Conservation (phyloP, 805 yeast genomes). For the Saccharomycopsis synnaedendra region DNA sequence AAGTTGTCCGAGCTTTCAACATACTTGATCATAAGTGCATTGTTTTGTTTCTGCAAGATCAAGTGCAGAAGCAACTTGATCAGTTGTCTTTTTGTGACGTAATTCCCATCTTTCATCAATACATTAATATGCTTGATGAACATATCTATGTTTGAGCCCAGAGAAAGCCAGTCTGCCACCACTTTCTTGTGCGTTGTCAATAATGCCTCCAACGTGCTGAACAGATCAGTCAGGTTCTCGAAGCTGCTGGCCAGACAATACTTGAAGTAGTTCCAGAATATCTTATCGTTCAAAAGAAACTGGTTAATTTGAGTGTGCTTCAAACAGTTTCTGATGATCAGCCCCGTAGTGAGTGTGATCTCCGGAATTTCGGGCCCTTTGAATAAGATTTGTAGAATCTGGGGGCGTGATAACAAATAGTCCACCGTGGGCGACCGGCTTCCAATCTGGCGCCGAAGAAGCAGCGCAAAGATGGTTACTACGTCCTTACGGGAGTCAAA, state of each 20-base stretch:
- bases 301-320: constrained; percentile 62
- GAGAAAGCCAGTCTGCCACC: constrained; percentile 58
- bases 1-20: constrained; percentile 74
- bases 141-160: constrained; percentile 34
- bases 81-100: constrained; percentile 88
- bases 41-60: constrained; percentile 61
- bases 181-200: constrained; percentile 58
- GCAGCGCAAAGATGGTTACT: constrained; percentile 54
- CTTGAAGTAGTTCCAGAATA: constrained; percentile 74
- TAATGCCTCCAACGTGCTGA: constrained; percentile 62
- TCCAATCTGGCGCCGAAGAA: constrained; percentile 70
- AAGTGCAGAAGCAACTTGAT: constrained; percentile 64
- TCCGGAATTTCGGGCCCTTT: constrained; percentile 68
- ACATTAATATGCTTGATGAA: constrained; percentile 58
- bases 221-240: constrained; percentile 85
- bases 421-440: constrained; percentile 79
- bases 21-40: constrained; percentile 60
- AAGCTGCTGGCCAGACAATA: constrained; percentile 69
- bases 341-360: constrained; percentile 61
- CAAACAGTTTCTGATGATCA: constrained; percentile 75
- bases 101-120: constrained; percentile 65
- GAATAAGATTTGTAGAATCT: constrained; percentile 49
- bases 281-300: constrained; percentile 44
- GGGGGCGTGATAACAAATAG: constrained; percentile 58
- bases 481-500: constrained; percentile 89